Conservation (phyloP, 2,329 filamentous ascomycete species). For the Diaporthe vaccinii region DNA sequence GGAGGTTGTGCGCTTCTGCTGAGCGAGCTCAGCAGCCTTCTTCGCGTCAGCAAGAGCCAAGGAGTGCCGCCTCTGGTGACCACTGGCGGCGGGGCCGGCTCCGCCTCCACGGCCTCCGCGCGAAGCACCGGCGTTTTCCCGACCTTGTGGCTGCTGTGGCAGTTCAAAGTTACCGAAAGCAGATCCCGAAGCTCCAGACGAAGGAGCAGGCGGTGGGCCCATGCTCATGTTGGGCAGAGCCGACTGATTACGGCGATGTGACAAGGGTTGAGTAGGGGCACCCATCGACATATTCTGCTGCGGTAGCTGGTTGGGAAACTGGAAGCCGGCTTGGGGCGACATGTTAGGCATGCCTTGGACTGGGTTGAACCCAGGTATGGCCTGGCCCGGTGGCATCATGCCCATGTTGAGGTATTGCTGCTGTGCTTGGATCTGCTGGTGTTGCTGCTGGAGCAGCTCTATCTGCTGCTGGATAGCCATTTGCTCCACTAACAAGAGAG, state of each 20-base stretch:
- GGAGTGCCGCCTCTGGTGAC: slow-evolving; percentile 94
- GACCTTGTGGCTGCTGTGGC: slow-evolving; percentile 66
- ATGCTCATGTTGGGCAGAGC: slow-evolving; percentile 93
- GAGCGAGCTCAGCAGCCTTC: slow-evolving; percentile 95
- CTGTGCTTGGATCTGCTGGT: slow-evolving; percentile 96
- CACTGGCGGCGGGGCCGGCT: slow-evolving; percentile 72
- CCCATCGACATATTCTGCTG: slow-evolving; percentile 82
- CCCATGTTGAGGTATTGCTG: slow-evolving; percentile 99
- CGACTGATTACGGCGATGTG: slow-evolving; percentile 98
- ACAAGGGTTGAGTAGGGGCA: slow-evolving; percentile 80
- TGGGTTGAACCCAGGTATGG: slow-evolving; percentile 80
- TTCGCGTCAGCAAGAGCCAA: slow-evolving; percentile 95
- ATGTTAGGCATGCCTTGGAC: slow-evolving; percentile 86
- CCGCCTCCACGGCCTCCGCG: slow-evolving; percentile 80
- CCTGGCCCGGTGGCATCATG: slow-evolving; percentile 88
- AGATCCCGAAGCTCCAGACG: slow-evolving; percentile 86
- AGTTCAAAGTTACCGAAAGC: slow-evolving; percentile 84
- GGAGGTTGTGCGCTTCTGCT: slow-evolving; percentile 94
- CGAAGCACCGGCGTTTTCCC: slow-evolving; percentile 74
- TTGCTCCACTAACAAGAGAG: slow-evolving; percentile 82
- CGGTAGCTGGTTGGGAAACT: slow-evolving; percentile 85
- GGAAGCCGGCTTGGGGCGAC: slow-evolving; percentile 85
- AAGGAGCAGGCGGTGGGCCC: slow-evolving; percentile 90
- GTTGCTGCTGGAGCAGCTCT: slow-evolving; percentile 95
- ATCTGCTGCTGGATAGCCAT: slow-evolving; percentile 98